A percentile compares a stretch with the other conserved stretches of the same genome.
Evolutionary conservation across 2,329 filamentous ascomycete species (phyloP).

Genomic region (Fusarium decemcellulare): DNA sequence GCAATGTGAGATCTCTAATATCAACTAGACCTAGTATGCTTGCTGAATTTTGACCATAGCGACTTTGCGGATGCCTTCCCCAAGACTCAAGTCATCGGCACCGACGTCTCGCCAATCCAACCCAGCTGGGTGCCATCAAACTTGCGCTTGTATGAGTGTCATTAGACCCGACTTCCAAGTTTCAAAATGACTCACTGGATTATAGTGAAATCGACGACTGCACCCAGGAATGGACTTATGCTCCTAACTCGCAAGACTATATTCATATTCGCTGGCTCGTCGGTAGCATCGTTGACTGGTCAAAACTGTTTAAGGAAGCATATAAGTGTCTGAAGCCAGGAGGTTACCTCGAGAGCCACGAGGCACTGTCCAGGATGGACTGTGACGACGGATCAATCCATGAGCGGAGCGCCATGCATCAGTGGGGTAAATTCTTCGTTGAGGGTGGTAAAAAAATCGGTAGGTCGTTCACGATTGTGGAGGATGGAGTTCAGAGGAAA

Average conservation of each 20-base stretch:
- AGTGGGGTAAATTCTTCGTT: conserved; percentile 39
- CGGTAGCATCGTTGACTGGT: conserved; percentile 31
- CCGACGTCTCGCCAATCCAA: conserved; percentile 35
- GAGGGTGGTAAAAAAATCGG: conserved; percentile 33
- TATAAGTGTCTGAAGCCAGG: conserved; percentile 28
- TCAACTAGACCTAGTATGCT: background rate
- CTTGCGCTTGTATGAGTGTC: conserved; percentile 19
- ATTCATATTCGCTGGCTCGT: conserved; percentile 38
- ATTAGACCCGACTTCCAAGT: background rate
- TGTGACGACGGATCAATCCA: conserved; percentile 26
- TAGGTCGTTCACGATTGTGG: conserved; percentile 25
- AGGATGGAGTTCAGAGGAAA: conserved; percentile 26
- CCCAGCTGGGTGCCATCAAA: conserved; percentile 32
- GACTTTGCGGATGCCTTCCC: conserved; percentile 33
- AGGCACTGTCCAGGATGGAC: conserved; percentile 31
- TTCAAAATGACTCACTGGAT: background rate
- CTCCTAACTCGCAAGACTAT: conserved; percentile 24
- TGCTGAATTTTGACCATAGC: background rate
- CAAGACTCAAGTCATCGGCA: conserved; percentile 23
- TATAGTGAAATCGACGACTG: conserved; percentile 36
- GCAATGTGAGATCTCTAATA: conserved; percentile 18
- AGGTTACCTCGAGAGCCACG: conserved; percentile 29
- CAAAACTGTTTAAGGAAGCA: conserved; percentile 22
- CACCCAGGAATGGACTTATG: conserved; percentile 39
- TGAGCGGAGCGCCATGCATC: conserved; percentile 31